A percentile compares a stretch with the other conserved stretches of the same genome.
Conservation (phyloP, 2,329 filamentous ascomycete species). For the Paecilomyces sp. region DNA sequence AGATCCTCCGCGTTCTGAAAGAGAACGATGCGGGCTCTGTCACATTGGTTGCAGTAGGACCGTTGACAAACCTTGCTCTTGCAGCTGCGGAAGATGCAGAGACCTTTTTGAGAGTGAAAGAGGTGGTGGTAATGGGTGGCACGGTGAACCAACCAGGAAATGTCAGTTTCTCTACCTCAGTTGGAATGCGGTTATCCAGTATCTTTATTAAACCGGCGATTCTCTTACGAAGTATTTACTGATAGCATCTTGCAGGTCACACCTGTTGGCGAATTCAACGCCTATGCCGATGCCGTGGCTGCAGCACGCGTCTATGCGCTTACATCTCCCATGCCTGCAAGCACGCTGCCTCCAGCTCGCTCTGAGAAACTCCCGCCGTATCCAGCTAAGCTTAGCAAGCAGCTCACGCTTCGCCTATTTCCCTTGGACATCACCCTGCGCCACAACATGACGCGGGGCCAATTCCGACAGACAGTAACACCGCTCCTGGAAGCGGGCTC, state of each 20-base stretch:
- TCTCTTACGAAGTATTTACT: not conserved
- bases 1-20: conserved; percentile 78
- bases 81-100: conserved; percentile 84
- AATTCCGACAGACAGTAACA: conserved; percentile 52
- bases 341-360: conserved; percentile 67
- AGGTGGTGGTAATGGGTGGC: conserved; percentile 94
- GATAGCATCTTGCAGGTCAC: conserved; percentile 39
- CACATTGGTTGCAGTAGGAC: conserved; percentile 83
- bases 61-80: conserved; percentile 85
- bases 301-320: conserved; percentile 70
- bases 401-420: conserved; percentile 62
- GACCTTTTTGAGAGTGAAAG: conserved; percentile 80
- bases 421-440: conserved; percentile 70
- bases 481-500: conserved; percentile 55
- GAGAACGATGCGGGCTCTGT: conserved; percentile 79
- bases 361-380: conserved; percentile 51
- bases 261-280: conserved; percentile 90
- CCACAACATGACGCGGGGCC: conserved; percentile 57
- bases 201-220: not conserved
- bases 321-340: conserved; percentile 64
- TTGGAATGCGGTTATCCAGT: conserved; percentile 27
- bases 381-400: conserved; percentile 55
- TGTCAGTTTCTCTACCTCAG: conserved; percentile 41
- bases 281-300: conserved; percentile 77
- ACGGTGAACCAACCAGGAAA: conserved; percentile 75